These are phyloP conservation scores for Gossypium longicalyx DNA, from an alignment of 345 rosid genomes.

Conservation along the genomic window DNA sequence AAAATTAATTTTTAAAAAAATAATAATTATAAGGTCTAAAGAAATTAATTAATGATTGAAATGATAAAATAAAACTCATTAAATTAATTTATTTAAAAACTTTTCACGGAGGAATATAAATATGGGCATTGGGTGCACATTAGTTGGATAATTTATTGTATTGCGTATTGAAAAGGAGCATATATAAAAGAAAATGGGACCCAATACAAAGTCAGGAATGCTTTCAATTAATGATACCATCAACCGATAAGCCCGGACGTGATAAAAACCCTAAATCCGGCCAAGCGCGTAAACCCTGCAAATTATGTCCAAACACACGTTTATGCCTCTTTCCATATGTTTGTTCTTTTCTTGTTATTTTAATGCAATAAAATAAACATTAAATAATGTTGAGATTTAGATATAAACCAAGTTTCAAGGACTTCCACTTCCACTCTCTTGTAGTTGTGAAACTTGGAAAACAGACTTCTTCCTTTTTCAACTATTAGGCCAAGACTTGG, in stretches of 20 bases:
- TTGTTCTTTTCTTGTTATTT: neutral
- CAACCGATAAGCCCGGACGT: neutral
- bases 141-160: too few relatives aligned
- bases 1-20: too few relatives aligned
- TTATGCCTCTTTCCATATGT: neutral
- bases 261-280: neutral
- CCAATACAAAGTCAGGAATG: neutral
- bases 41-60: too few relatives aligned
- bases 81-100: too few relatives aligned
- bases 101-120: too few relatives aligned
- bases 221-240: neutral
- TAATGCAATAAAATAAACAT: neutral
- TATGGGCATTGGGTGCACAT: too few relatives aligned
- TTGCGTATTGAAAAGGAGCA: too few relatives aligned
- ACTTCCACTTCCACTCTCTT: neutral
- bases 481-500: constrained; percentile 11
- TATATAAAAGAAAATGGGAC: neutral
- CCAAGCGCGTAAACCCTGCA: constrained; percentile 3
- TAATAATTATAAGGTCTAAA: too few relatives aligned
- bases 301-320: constrained; percentile 4
- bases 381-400: neutral
- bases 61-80: too few relatives aligned
- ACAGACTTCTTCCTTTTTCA: neutral
- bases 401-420: neutral
- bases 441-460: neutral